A percentile compares a stretch with the other conserved stretches of the same genome.
Conservation (phyloP, 805 yeast species). For the Hanseniaspora lachancei region DNA sequence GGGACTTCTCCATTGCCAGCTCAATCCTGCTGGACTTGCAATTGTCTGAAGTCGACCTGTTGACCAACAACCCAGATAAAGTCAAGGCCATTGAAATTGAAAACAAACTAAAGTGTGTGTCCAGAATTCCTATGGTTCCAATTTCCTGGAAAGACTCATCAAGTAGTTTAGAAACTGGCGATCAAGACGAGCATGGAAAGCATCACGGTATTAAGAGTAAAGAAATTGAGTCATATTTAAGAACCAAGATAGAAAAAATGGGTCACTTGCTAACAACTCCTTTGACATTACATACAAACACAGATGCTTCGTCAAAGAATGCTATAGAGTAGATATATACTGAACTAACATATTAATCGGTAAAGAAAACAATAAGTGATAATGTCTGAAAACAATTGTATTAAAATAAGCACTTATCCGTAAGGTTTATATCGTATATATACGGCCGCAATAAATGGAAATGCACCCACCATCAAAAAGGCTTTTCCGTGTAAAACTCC, state of each 20-base stretch:
- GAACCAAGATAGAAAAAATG: conserved; percentile 93
- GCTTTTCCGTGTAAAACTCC: too few relatives aligned
- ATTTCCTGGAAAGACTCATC: conserved; percentile 60
- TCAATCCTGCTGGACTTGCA: conserved; percentile 81
- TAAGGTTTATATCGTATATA: too few relatives aligned
- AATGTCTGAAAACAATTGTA: too few relatives aligned
- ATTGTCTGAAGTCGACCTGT: conserved; percentile 51
- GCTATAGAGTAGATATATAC: neutral
- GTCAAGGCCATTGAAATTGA: conserved; percentile 88
- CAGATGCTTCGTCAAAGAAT: neutral
- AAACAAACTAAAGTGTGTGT: conserved; percentile 58
- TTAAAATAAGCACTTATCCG: too few relatives aligned
- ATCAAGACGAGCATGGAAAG: neutral
- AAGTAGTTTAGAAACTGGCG: conserved; percentile 13
- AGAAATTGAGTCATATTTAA: conserved; percentile 84
- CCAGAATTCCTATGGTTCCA: conserved; percentile 95
- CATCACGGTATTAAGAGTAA: conserved; percentile 58
- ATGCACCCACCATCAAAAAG: too few relatives aligned
- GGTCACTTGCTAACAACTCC: conserved; percentile 70
- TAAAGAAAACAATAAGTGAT: neutral
- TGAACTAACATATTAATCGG: neutral
- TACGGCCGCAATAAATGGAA: too few relatives aligned
- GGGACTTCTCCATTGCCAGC: conserved; percentile 86
- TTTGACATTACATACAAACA: conserved; percentile 20
- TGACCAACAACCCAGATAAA: conserved; percentile 95